These are phyloP conservation scores for Phyllachora maydis DNA, from an alignment of 2,329 filamentous ascomycete species.

Conservation along the genomic window DNA sequence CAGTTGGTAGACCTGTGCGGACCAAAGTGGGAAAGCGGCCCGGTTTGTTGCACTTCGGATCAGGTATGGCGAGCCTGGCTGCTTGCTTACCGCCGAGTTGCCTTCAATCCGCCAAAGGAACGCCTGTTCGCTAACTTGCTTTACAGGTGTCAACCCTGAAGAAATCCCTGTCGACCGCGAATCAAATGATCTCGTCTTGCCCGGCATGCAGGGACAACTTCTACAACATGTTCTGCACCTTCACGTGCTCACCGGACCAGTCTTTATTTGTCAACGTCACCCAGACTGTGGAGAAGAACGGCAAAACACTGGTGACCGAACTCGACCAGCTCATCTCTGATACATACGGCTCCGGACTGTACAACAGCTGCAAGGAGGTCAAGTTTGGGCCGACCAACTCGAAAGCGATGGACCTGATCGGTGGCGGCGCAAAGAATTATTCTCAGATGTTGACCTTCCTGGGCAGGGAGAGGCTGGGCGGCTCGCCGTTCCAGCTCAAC, in stretches of 20 bases:
- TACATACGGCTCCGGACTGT: conserved; percentile 72
- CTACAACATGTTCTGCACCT: conserved; percentile 94
- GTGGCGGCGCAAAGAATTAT: conserved; percentile 84
- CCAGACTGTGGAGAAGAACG: conserved; percentile 38
- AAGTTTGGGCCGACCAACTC: conserved; percentile 92
- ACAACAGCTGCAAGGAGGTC: conserved; percentile 95
- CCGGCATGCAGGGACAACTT: conserved; percentile 97
- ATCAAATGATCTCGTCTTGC: conserved; percentile 77
- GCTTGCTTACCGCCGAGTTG: too few relatives aligned
- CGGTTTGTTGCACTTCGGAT: conserved; percentile 66
- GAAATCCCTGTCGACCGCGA: conserved; percentile 69
- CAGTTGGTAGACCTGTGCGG: conserved; percentile 77
- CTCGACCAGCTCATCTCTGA: conserved; percentile 76
- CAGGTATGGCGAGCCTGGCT: conserved; percentile 50
- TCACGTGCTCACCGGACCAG: conserved; percentile 94
- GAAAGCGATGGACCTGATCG: conserved; percentile 88
- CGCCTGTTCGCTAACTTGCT: too few relatives aligned
- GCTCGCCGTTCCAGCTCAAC: conserved; percentile 97
- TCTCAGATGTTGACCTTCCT: conserved; percentile 75
- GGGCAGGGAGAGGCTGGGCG: conserved; percentile 74
- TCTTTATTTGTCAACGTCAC: conserved; percentile 92
- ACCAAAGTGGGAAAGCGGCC: conserved; percentile 60
- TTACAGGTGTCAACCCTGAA: conserved; percentile 55
- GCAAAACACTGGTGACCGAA: conserved; percentile 55
- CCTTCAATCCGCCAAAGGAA: too few relatives aligned